Evolutionary conservation across 2,329 filamentous ascomycete genomes (phyloP).

Genomic region (Aplosporella prunicola): DNA sequence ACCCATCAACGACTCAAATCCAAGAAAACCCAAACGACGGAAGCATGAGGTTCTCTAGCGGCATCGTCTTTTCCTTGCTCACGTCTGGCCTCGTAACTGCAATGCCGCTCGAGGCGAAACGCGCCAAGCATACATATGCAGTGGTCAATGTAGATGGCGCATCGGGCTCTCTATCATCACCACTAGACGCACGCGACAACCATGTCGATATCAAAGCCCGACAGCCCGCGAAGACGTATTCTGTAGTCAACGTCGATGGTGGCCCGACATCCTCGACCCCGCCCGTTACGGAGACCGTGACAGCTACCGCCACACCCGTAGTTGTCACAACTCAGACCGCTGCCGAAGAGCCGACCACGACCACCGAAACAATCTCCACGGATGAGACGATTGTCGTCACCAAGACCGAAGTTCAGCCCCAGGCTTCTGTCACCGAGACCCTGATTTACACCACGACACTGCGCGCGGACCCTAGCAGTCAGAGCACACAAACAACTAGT

Average conservation of each 20-base stretch:
- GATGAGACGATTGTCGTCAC: conserved; percentile 2
- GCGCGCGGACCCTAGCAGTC: conserved; percentile 2
- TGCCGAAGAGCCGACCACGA: background rate
- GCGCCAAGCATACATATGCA: conserved; percentile 4
- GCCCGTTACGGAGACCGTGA: conserved; percentile 3
- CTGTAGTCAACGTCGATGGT: conserved; percentile 32
- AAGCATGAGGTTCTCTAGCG: conserved; percentile 5
- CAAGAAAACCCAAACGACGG: background rate
- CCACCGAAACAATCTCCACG: background rate
- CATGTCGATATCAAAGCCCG: conserved; percentile 13
- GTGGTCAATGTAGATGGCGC: conserved; percentile 8
- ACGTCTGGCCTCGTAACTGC: conserved; percentile 4
- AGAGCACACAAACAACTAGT: background rate
- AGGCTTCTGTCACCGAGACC: conserved; percentile 3
- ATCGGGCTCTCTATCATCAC: background rate
- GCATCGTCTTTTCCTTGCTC: conserved; percentile 6
- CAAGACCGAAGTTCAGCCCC: background rate
- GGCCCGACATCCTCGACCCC: conserved; percentile 18
- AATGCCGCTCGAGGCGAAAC: conserved; percentile 6
- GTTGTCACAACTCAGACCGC: background rate
- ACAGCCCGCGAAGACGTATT: conserved; percentile 27
- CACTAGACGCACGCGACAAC: conserved; percentile 8
- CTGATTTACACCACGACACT: conserved; percentile 8
- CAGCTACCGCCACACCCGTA: background rate
- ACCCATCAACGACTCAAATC: no score